A percentile compares a stretch with the other conserved stretches of the same genome.
Conservation (phyloP, 1,284 basidiomycete species). For the Cutaneotrichosporon sp. region DNA sequence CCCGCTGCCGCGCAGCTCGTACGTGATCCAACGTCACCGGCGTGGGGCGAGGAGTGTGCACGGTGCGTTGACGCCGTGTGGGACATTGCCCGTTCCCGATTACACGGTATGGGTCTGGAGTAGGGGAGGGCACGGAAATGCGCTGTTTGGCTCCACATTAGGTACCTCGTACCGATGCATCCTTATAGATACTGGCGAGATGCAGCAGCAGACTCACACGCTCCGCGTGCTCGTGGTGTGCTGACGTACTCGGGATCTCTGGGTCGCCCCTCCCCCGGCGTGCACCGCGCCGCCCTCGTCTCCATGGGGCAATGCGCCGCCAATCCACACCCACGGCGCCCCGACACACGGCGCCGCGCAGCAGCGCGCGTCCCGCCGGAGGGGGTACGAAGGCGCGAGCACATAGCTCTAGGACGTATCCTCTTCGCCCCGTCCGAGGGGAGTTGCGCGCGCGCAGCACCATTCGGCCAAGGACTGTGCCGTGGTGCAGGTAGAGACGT, state of each 20-base stretch:
- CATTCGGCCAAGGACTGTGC: neutral
- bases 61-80: conserved; percentile 70
- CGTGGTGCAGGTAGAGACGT: neutral
- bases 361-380: neutral
- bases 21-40: conserved; percentile 20
- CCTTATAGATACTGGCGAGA: no score
- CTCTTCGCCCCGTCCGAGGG: conserved; percentile 1
- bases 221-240: neutral
- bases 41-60: conserved; percentile 61
- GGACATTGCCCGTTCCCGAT: conserved; percentile 64
- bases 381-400: conserved; percentile 5
- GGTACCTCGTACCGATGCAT: no score
- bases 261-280: conserved; percentile 11
- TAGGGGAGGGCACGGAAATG: no score
- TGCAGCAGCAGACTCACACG: no score
- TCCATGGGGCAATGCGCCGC: neutral
- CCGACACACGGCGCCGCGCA: neutral
- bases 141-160: no score
- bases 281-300: neutral
- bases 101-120: conserved; percentile 32
- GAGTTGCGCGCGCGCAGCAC: neutral
- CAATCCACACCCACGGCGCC: neutral
- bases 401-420: conserved; percentile 13
- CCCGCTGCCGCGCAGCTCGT: conserved; percentile 34
- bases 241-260: conserved; percentile 7